Percentiles rank a stretch among this genome's conserved stretches.
Conservation (phyloP, 768 basidiomycete species). For the Ephemerocybe angulata region DNA sequence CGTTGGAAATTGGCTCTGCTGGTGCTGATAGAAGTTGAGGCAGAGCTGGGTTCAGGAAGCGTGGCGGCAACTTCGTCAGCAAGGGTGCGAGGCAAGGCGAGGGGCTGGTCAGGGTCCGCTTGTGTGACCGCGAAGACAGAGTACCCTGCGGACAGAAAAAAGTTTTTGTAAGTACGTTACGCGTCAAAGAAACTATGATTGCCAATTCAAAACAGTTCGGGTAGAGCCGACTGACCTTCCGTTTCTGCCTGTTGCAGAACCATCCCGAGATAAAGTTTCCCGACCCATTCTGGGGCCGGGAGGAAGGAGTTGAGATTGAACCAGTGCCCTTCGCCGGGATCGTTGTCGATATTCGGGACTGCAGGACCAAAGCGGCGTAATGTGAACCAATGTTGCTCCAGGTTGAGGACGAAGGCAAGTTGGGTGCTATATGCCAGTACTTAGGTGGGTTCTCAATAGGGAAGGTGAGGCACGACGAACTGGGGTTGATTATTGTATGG, state of each 20-base stretch:
- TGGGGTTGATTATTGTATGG: constrained; percentile 73
- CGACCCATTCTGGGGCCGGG: constrained; percentile 72
- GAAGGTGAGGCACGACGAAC: constrained; percentile 48
- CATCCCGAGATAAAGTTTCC: constrained; percentile 80
- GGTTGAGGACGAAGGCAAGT: constrained; percentile 83
- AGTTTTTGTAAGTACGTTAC: not conserved
- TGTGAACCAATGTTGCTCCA: constrained; percentile 87
- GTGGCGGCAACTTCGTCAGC: constrained; percentile 70
- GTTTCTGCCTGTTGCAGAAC: constrained; percentile 82
- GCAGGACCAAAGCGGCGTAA: constrained; percentile 72
- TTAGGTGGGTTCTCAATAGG: not conserved
- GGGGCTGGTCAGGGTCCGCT: constrained; percentile 48
- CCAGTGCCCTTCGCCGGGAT: constrained; percentile 66
- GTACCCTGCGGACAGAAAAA: constrained; percentile 51
- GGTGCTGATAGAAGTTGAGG: constrained; percentile 13
- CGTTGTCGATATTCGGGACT: constrained; percentile 35
- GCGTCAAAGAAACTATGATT: no score
- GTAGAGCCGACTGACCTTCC: constrained; percentile 52
- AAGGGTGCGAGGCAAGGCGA: constrained; percentile 59
- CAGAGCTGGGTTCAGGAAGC: constrained; percentile 51
- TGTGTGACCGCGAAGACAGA: constrained; percentile 77
- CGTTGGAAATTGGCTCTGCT: constrained; percentile 2
- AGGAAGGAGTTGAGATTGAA: constrained; percentile 85
- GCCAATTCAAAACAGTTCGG: constrained; percentile 1
- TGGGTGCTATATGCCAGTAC: constrained; percentile 51